Percentiles rank a stretch among this genome's conserved stretches.
These are phyloP conservation scores for Syzygium grande DNA, from an alignment of 345 rosid genomes.

Conservation along the genomic window DNA sequence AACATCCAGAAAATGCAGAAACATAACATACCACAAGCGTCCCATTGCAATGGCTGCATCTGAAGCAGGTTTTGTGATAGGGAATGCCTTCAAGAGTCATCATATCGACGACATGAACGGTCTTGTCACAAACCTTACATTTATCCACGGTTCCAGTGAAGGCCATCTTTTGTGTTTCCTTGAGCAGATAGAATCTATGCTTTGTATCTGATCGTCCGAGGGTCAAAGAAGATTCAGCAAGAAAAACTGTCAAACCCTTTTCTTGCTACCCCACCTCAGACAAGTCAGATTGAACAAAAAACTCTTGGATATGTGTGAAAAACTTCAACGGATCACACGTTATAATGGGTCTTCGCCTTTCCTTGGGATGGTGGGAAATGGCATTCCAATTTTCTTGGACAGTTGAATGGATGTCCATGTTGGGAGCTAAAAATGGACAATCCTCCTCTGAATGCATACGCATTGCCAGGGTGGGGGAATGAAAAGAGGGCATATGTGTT, in stretches of 20 bases:
- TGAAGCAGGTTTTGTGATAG: slow-evolving; percentile 42
- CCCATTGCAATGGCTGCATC: slow-evolving; percentile 51
- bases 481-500: neutral
- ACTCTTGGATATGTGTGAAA: neutral
- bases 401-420: neutral
- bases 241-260: neutral
- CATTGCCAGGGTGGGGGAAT: neutral
- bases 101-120: slow-evolving; percentile 40
- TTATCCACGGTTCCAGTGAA: slow-evolving; percentile 47
- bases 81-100: slow-evolving; percentile 41
- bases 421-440: neutral
- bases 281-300: slow-evolving; percentile 1
- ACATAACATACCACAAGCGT: slow-evolving; percentile 27
- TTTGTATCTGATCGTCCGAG: neutral
- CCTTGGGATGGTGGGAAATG: neutral
- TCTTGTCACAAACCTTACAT: slow-evolving; percentile 49
- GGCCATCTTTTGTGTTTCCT: slow-evolving; percentile 11
- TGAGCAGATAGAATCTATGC: neutral
- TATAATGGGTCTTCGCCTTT: neutral
- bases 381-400: neutral
- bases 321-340: neutral
- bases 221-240: neutral
- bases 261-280: neutral
- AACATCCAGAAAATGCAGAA: neutral
- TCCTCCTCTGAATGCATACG: neutral